These are phyloP conservation scores for Filobasidium uniguttulatum DNA, from an alignment of 1,284 basidiomycete genomes.

Conservation along the genomic window DNA sequence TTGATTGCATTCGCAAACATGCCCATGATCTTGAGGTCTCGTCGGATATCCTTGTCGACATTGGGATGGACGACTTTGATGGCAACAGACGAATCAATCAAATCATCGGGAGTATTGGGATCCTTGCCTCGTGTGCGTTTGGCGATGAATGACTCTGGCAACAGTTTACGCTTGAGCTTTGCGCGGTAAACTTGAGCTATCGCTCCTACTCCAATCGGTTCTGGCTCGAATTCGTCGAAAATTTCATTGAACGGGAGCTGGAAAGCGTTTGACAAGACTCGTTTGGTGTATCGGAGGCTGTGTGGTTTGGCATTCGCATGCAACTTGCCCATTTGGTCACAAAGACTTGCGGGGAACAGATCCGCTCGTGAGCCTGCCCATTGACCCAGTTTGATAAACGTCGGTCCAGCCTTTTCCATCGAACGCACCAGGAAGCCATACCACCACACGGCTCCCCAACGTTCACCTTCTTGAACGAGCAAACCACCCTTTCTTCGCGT, in stretches of 20 bases:
- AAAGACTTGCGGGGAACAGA: conserved; percentile 84
- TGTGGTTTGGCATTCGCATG: conserved; percentile 86
- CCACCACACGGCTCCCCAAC: conserved; percentile 89
- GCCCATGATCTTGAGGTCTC: conserved; percentile 87
- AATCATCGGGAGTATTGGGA: not conserved
- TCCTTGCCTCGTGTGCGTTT: conserved; percentile 16
- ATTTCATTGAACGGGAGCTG: conserved; percentile 68
- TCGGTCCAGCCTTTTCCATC: conserved; percentile 92
- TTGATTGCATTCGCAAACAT: conserved; percentile 77
- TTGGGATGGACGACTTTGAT: conserved; percentile 91
- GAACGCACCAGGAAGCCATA: conserved; percentile 72
- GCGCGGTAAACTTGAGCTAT: conserved; percentile 93
- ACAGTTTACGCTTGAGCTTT: conserved; percentile 63
- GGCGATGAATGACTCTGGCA: conserved; percentile 42
- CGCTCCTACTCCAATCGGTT: conserved; percentile 90
- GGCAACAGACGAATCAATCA: conserved; percentile 66
- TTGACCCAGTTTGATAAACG: conserved; percentile 97
- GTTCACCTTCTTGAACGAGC: conserved; percentile 45
- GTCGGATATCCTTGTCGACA: conserved; percentile 62
- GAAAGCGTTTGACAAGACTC: conserved; percentile 74
- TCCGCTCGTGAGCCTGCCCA: conserved; percentile 96
- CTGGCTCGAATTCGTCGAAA: conserved; percentile 77
- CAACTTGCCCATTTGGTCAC: conserved; percentile 67
- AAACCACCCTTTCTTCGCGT: conserved; percentile 20
- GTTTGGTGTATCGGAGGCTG: conserved; percentile 63